These are phyloP conservation scores for Arabidopsis thaliana DNA, from an alignment of 345 rosid genomes.

Conservation along the genomic window DNA sequence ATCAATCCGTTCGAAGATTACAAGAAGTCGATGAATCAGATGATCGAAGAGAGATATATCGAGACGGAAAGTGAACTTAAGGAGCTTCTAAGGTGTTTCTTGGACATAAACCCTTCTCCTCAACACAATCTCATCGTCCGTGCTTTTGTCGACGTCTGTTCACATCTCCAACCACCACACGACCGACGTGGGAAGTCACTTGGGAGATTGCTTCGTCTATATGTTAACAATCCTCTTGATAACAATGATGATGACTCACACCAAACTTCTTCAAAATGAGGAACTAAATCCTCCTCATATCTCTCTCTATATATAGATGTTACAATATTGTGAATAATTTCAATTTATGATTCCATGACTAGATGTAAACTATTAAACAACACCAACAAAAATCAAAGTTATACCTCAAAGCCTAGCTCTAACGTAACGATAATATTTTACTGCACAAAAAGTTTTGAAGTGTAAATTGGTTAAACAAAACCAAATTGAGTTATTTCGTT, in stretches of 20 bases:
- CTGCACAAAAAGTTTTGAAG: too few species aligned
- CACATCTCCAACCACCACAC: slow-evolving; percentile 41
- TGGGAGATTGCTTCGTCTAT: slow-evolving; percentile 41
- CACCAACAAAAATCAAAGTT: background rate
- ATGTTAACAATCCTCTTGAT: slow-evolving; percentile 36
- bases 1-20: slow-evolving; percentile 44
- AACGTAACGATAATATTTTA: too few species aligned
- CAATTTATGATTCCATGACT: slow-evolving; percentile 14
- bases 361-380: slow-evolving; percentile 14
- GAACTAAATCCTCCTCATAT: background rate
- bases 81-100: slow-evolving; percentile 46
- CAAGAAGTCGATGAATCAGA: slow-evolving; percentile 45
- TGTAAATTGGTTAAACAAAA: too few species aligned
- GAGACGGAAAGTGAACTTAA: slow-evolving; percentile 44
- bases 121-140: slow-evolving; percentile 44
- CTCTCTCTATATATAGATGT: background rate
- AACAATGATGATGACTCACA: background rate
- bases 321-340: slow-evolving; percentile 22
- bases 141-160: slow-evolving; percentile 43
- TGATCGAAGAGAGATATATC: slow-evolving; percentile 41
- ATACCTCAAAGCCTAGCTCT: too few species aligned
- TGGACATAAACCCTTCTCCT: slow-evolving; percentile 46
- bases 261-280: slow-evolving; percentile 19
- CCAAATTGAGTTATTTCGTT: background rate
- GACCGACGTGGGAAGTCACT: slow-evolving; percentile 46